A percentile compares a stretch with the other conserved stretches of the same genome.
phyloP scores from a whole-genome alignment of 768 basidiomycete species.

The Omphalotus guepiniiformis region DNA sequence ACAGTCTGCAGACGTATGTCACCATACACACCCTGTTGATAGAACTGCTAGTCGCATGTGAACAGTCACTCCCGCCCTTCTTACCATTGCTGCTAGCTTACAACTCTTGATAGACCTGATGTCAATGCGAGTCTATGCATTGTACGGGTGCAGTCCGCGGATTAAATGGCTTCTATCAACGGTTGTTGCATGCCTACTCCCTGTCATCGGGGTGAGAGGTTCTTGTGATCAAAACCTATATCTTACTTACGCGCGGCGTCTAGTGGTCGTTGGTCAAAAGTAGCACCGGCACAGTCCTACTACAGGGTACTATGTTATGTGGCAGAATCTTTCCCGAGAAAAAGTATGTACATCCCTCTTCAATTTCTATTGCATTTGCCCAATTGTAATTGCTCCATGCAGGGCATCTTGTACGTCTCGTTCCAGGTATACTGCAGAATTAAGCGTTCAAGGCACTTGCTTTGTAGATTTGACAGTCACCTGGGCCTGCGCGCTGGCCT shows the following conservation, averaged over 20 bases:
- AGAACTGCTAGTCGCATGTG: neutral
- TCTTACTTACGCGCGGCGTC: no score
- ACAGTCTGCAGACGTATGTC: neutral
- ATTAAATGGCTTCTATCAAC: neutral
- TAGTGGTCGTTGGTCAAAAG: neutral
- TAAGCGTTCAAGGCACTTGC: no score
- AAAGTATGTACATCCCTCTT: neutral
- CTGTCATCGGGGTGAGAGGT: neutral
- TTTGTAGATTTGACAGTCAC: neutral
- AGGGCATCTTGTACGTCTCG: neutral
- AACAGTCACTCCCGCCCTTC: neutral
- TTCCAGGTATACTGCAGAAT: neutral
- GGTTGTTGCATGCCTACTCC: neutral
- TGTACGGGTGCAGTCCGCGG: neutral
- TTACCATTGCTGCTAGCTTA: neutral
- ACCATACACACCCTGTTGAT: neutral
- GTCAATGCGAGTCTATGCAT: neutral
- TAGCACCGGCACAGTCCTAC: neutral
- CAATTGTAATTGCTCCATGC: neutral
- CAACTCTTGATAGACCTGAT: neutral
- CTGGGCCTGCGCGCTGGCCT: conserved; percentile 1
- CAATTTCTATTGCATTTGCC: neutral
- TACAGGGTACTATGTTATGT: neutral
- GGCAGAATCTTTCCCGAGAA: neutral
- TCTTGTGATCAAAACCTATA: no score